These are phyloP conservation scores for Schwanniomyces yamadae DNA, from an alignment of 805 yeast species.

Conservation along the genomic window DNA sequence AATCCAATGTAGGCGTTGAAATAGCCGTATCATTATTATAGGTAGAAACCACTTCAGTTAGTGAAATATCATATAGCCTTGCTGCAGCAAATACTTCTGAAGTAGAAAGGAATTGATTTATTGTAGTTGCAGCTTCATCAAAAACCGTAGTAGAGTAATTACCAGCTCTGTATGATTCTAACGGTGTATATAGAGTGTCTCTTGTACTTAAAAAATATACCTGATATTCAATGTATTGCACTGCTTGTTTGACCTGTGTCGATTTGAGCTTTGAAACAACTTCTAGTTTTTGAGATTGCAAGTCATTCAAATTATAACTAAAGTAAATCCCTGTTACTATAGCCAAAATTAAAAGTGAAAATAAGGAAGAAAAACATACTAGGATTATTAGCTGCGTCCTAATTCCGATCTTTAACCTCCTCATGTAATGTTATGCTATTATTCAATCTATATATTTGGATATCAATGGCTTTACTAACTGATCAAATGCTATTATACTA, in stretches of 20 bases:
- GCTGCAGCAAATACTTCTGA: slow-evolving; percentile 65
- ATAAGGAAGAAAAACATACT: slow-evolving; percentile 66
- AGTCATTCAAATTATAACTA: slow-evolving; percentile 55
- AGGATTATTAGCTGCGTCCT: slow-evolving; percentile 72
- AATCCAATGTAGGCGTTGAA: slow-evolving; percentile 27
- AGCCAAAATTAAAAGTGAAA: slow-evolving; percentile 71
- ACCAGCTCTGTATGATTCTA: slow-evolving; percentile 69
- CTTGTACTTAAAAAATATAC: slow-evolving; percentile 61
- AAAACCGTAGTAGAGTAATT: slow-evolving; percentile 52
- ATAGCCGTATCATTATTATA: slow-evolving; percentile 27
- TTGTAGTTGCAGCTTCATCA: slow-evolving; percentile 42
- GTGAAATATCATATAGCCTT: slow-evolving; percentile 61
- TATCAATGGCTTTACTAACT: too few species aligned
- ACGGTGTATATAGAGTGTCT: slow-evolving; percentile 58
- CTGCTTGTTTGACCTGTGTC: slow-evolving; percentile 70
- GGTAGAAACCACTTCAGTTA: slow-evolving; percentile 44
- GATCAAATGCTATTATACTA: neutral
- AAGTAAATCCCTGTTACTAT: slow-evolving; percentile 74
- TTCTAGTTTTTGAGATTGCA: slow-evolving; percentile 68
- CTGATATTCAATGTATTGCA: slow-evolving; percentile 65
- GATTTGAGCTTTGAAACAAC: slow-evolving; percentile 82
- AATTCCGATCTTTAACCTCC: slow-evolving; percentile 57
- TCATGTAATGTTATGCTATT: slow-evolving; percentile 20
- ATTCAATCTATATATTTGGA: too few species aligned
- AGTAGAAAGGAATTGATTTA: slow-evolving; percentile 62